Evolutionary conservation across 2,329 filamentous ascomycete species (phyloP), one percentile per base, ranked within the genome.

Genomic region (Zopfia rhizophila): DNA sequence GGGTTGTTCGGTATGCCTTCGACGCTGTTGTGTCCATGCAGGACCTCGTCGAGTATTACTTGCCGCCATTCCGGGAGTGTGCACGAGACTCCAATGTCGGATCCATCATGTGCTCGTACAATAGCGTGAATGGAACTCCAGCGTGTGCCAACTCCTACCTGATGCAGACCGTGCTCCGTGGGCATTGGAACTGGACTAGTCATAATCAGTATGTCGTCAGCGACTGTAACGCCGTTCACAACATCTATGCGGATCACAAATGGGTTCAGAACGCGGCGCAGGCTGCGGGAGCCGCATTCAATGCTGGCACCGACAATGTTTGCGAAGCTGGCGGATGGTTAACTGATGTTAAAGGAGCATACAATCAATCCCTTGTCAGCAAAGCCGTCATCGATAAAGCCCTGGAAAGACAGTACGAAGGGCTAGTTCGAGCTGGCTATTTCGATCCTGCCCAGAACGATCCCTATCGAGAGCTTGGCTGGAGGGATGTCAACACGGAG

Each of bases 11-110:
- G n/a, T 75, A 79, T 61, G 76, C 76, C 7, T 85, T 83, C 48
- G 76, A 87, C 60, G 78, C 83, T 3, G 72, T 77, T 6, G 79
- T 86, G 42, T 75, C 76, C 6, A 72, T 77, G 37, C 86, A 88
- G 55, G 87, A 90, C 50, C 71, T 89, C 5, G 77, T 81, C 0
- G 86, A 88, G 57, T 89, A 88, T 68, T 89, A 87, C 60, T 75
- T 87, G 14, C 84, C 82, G 0, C 80, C 84, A 0, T 89, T 90
- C 69, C 75, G 85, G 58, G 78, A 60, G 18, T 77, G 75, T 51
- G 74, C 74, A 1, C 50, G 73, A 51, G 72, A 76, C 38, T 71
- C 72, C 0, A 75, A 77, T 30, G 75, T 76, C n/a, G 74, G 74
- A n/a, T 60, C 61, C 10, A 69, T 77, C 77, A 64, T 88, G 86